A percentile compares a stretch with the other conserved stretches of the same genome.
phyloP scores from a whole-genome alignment of 352 stramenopile genomes.

The Elongisporangium senticosum region DNA sequence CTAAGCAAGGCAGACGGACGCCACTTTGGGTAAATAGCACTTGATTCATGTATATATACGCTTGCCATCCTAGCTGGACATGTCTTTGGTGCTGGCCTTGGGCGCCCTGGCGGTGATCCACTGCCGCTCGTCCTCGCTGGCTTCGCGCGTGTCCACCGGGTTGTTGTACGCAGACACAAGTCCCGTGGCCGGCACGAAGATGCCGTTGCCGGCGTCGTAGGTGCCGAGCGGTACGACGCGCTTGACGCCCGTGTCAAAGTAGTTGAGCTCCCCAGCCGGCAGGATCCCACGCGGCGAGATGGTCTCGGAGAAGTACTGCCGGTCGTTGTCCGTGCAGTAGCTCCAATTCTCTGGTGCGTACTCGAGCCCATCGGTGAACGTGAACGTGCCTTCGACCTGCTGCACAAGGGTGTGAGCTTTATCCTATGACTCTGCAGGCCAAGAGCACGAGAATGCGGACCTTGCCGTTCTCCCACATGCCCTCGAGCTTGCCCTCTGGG shows the following conservation, averaged over 20 bases:
- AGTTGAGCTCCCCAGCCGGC: constrained; percentile 54
- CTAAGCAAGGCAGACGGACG: constrained; percentile 9
- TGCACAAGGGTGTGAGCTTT: constrained; percentile 7
- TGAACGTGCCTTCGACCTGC: constrained; percentile 74
- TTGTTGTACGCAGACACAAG: constrained; percentile 50
- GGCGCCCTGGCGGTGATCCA: constrained; percentile 59
- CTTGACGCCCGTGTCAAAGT: constrained; percentile 62
- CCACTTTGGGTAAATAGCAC: constrained; percentile 5
- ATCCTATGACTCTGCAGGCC: neutral
- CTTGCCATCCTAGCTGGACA: constrained; percentile 33
- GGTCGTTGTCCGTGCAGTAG: constrained; percentile 59
- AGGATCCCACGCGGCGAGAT: constrained; percentile 45
- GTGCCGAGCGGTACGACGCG: constrained; percentile 62
- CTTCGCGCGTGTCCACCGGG: constrained; percentile 40
- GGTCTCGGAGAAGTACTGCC: constrained; percentile 67
- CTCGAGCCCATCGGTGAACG: constrained; percentile 69
- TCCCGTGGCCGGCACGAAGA: constrained; percentile 57
- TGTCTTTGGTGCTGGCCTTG: constrained; percentile 70
- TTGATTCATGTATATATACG: constrained; percentile 2
- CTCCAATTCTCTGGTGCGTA: constrained; percentile 54
- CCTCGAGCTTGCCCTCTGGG: constrained; percentile 56
- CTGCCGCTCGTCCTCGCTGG: constrained; percentile 41
- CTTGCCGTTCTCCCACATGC: constrained; percentile 63
- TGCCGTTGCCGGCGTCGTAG: constrained; percentile 72
- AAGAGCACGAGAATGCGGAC: constrained; percentile 16